phyloP scores from a whole-genome alignment of 2,329 filamentous ascomycete genomes.

The Rutstroemia sp. region DNA sequence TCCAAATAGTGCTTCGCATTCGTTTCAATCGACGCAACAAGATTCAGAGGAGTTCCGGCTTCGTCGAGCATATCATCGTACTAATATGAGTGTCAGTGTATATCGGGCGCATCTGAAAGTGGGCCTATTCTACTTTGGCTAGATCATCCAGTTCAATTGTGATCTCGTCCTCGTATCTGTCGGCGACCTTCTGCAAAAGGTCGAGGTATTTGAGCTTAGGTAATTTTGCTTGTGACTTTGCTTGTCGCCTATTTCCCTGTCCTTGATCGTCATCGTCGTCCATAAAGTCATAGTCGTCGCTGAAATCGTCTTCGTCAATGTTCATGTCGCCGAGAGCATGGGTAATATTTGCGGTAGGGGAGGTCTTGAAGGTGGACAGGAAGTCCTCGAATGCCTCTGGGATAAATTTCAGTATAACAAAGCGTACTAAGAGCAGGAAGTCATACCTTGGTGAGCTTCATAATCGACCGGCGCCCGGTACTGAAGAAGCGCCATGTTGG shows the following conservation, averaged over 20 bases:
- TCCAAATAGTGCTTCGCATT: slow-evolving; percentile 97
- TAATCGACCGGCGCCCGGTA: slow-evolving; percentile 79
- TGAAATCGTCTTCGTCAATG: slow-evolving; percentile 78
- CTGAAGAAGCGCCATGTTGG: slow-evolving; percentile 74
- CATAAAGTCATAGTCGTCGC: slow-evolving; percentile 90
- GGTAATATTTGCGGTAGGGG: slow-evolving; percentile 61
- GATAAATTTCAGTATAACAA: not conserved
- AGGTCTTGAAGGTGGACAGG: slow-evolving; percentile 79
- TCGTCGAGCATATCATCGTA: slow-evolving; percentile 68
- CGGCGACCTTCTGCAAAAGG: slow-evolving; percentile 77
- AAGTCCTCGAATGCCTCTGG: slow-evolving; percentile 81
- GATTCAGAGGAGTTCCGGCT: slow-evolving; percentile 45
- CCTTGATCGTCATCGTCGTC: slow-evolving; percentile 62
- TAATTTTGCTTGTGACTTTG: slow-evolving; percentile 42
- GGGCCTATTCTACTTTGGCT: slow-evolving; percentile 45
- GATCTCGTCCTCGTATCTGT: slow-evolving; percentile 70
- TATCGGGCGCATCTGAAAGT: slow-evolving; percentile 33
- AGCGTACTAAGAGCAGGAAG: slow-evolving; percentile 1
- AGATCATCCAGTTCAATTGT: slow-evolving; percentile 87
- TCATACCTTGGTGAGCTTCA: slow-evolving; percentile 71
- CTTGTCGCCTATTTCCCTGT: slow-evolving; percentile 36
- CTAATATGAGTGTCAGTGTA: slow-evolving; percentile 27
- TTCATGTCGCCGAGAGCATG: slow-evolving; percentile 78
- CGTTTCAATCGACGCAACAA: slow-evolving; percentile 77
- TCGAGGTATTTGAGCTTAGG: slow-evolving; percentile 83